Base-by-base conservation (phyloP, 805 yeast genomes). In the Danielozyma ontarioensis region DNA sequence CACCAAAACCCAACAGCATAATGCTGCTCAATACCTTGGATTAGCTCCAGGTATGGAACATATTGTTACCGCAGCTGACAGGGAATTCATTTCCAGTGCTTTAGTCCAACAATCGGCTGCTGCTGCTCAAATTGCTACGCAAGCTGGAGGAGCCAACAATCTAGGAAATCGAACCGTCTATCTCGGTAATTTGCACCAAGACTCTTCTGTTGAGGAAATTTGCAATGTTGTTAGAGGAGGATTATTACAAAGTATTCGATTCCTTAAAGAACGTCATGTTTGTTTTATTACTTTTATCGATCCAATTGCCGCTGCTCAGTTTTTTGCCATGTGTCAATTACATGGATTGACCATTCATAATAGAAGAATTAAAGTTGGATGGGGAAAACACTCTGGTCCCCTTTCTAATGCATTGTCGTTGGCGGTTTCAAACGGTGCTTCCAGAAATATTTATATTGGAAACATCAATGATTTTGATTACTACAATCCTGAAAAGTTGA, bases 221-320 rank as follows among this genome's bases (percentile, higher is more conserved):
- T 90, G 98, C 68, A 93, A 93, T 53, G 95, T 86, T 33, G 95
- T 90, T 15, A 76, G 97, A 43, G 97, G 97, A 33, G 98, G 98
- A 2, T 72, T 89, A 29, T 70, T 90, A 44, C 96, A 90, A 53
- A 78, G 80, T 44, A 80, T 90, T 35, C 74, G 94, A 45, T 76
- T 83, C 37, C 70, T 90, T 34, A 73, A 79, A 33, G 97, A 87
- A 51, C 76, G 90, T 42, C 95, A 85, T 51, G 90, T 88, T 37
- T 88, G 97, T 53, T 93, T 93, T 55, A 84, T 93, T 33, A 90
- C 97, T 11, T 90, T 93, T 55, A 81, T 90, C 44, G 97, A 93
- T 54, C 96, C 97, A 17, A 83, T 90, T 33, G 95, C 97, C 2
- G 97, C 97, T 1, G 96, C 96, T 2, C 97, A 90, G 60, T 90